Conservation (phyloP, 2,329 filamentous ascomycete genomes). For the Rhexocercosporidium sp. region DNA sequence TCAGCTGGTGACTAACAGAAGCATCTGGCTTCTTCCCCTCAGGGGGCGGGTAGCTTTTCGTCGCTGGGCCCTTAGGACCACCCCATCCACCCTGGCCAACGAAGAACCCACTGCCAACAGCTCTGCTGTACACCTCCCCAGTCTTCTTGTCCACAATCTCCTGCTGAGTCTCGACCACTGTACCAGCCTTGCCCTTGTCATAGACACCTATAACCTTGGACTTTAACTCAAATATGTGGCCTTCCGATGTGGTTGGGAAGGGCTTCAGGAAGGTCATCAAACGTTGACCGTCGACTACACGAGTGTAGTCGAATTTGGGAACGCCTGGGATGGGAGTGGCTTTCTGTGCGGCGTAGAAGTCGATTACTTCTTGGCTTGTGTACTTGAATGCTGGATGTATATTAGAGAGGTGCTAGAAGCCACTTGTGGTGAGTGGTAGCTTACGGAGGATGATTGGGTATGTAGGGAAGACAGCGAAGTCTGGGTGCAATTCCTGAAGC, state of each 20-base stretch:
- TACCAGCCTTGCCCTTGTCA: constrained; percentile 74
- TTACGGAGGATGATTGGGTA: constrained; percentile 40
- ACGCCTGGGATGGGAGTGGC: constrained; percentile 65
- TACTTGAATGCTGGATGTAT: constrained; percentile 64
- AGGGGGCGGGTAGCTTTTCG: constrained; percentile 78
- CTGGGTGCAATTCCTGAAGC: constrained; percentile 81
- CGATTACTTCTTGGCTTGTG: constrained; percentile 68
- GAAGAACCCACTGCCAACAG: constrained; percentile 67
- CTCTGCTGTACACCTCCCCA: constrained; percentile 65
- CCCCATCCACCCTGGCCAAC: constrained; percentile 80
- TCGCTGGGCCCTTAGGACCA: constrained; percentile 86
- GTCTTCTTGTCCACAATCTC: constrained; percentile 64
- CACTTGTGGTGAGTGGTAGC: neutral
- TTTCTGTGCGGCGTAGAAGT: constrained; percentile 68
- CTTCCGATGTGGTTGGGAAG: constrained; percentile 64
- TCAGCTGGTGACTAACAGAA: constrained; percentile 73
- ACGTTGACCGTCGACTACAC: constrained; percentile 71
- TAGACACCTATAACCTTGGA: constrained; percentile 72
- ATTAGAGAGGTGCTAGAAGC: constrained; percentile 11
- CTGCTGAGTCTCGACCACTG: constrained; percentile 70
- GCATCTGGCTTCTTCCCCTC: constrained; percentile 73
- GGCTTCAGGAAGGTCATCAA: constrained; percentile 67
- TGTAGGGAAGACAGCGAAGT: constrained; percentile 87
- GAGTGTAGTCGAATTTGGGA: constrained; percentile 66
- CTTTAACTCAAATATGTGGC: constrained; percentile 66